phyloP scores from a whole-genome alignment of 176 grass and related monocot genomes.

The Bromus sterilis region DNA sequence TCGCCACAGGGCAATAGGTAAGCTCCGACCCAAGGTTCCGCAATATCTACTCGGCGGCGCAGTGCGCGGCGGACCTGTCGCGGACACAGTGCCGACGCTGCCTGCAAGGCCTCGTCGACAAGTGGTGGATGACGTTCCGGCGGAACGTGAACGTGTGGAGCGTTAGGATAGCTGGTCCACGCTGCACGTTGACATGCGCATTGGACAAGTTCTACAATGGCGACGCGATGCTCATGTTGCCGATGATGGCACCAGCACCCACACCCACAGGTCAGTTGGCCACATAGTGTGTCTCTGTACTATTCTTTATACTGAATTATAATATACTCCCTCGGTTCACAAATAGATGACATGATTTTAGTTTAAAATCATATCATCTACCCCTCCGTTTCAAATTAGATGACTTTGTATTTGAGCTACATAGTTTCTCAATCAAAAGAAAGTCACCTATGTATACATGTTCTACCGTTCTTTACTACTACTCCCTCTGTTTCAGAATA shows the following conservation, averaged over 20 bases:
- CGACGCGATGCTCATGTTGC: neutral
- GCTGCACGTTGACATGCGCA: conserved; percentile 36
- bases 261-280: neutral
- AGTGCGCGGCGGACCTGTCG: neutral
- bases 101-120: neutral
- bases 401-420: no score
- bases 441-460: no score
- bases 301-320: no score
- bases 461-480: no score
- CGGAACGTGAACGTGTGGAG: neutral
- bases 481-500: no score
- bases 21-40: neutral
- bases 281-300: no score
- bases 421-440: no score
- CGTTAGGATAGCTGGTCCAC: conserved; percentile 6
- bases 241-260: neutral
- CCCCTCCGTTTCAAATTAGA: no score
- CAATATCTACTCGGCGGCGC: neutral
- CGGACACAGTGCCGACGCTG: neutral
- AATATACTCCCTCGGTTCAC: no score
- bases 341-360: no score
- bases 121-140: neutral
- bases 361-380: no score
- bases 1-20: neutral
- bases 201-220: conserved; percentile 23